Conservation (phyloP, 2,329 filamentous ascomycete species). For the Fusarium virguliforme region DNA sequence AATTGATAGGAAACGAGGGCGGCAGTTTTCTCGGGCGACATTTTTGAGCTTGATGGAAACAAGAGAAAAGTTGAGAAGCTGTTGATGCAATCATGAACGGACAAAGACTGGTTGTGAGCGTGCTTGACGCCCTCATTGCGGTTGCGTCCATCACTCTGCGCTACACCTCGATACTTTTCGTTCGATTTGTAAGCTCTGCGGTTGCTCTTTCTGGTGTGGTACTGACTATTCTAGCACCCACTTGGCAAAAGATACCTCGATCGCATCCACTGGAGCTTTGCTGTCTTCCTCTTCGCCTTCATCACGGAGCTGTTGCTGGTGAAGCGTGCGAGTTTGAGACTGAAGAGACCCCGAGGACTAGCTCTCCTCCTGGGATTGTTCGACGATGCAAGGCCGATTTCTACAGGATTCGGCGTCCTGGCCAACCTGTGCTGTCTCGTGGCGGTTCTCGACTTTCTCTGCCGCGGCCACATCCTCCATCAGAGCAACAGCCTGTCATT, state of each 20-base stretch:
- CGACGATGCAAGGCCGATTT: background rate
- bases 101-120: background rate
- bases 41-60: background rate
- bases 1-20: background rate
- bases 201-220: too few species aligned
- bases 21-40: background rate
- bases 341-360: background rate
- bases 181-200: background rate
- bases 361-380: background rate
- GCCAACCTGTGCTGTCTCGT: background rate
- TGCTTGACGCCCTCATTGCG: background rate
- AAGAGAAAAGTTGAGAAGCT: background rate
- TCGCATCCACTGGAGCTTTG: constrained; percentile 2
- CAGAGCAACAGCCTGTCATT: background rate
- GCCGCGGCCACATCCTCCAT: background rate
- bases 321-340: background rate
- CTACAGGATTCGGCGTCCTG: background rate
- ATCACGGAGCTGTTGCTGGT: background rate
- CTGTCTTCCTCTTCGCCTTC: background rate
- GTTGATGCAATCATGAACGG: background rate
- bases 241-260: constrained; percentile 3
- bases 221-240: background rate
- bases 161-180: constrained; percentile 1
- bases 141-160: background rate
- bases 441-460: constrained; percentile 1